Evolutionary conservation across 2,329 filamentous ascomycete species (phyloP), one percentile per base, ranked within the genome.

Genomic region (Pseudogymnoascus pannorum): DNA sequence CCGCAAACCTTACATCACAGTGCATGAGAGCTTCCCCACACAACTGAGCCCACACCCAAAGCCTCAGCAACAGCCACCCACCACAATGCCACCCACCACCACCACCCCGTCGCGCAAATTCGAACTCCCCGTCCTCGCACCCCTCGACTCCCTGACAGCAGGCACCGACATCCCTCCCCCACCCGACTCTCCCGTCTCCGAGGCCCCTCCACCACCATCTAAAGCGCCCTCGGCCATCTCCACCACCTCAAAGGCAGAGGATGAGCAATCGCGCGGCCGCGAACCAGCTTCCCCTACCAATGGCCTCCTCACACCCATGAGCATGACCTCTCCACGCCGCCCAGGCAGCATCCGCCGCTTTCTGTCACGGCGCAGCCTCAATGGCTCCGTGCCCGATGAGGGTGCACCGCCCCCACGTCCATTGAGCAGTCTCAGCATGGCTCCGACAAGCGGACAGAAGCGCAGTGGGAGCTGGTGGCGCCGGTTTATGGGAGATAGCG

Each of bases 281-380:
- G 26, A n/a, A 8, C 29, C 24, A 5, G 48, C 12, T 26, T 31
- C 42, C 2, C 59, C 44, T n/a, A 54, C 44, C 4, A 29, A 57
- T 35, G 59, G 42, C 18, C 48, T 64, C 11, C 51, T 51, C 9
- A 63, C 66, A 24, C 68, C 69, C 7, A 62, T 69, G 60, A 70
- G 66, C 63, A 68, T 67, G n/a, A 60, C 65, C 8, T 70, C 71
- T 3, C 65, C 65, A 26, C 70, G 65, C 40, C 65, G 68, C 63
- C 70, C 71, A n/a, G 70, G 69, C 62, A 73, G 72, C 61, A 72
- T 75, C 63, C 72, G 73, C 48, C 66, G 70, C 12, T 74, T 75
- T 61, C 66, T 75, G 6, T 72, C 71, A 60, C 67, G 73, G 33
- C 72, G 69, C 60, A 72, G 70, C 22, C 67, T 74, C 57, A 70